A percentile compares a stretch with the other conserved stretches of the same genome.
Evolutionary conservation across 148 eudicot species (phyloP).

Genomic region (Vaccinium macrocarpon): DNA sequence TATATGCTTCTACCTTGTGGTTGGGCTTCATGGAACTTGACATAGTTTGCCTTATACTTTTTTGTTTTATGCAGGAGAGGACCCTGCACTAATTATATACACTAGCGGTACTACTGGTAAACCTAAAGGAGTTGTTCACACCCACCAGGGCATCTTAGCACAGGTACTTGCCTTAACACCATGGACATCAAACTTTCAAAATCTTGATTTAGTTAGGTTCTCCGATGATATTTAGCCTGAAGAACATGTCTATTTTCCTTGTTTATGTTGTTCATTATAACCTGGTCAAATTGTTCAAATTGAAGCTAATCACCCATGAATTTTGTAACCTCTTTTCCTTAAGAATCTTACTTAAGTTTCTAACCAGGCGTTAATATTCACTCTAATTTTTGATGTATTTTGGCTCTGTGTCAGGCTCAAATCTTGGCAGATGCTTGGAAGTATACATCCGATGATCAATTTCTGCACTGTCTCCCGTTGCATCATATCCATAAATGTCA

Average conservation of each 20-base stretch:
- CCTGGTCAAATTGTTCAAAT: conserved; percentile 8
- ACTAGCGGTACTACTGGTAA: conserved; percentile 99
- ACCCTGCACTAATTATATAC: conserved; percentile 83
- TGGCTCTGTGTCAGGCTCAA: conserved; percentile 65
- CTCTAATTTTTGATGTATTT: neutral
- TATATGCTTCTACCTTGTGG: conserved; percentile 5
- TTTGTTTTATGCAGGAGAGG: conserved; percentile 46
- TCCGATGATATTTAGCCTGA: neutral
- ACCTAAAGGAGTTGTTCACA: conserved; percentile 98
- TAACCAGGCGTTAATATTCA: neutral
- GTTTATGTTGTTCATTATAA: conserved; percentile 4
- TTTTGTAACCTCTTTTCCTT: conserved; percentile 1
- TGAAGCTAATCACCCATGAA: neutral
- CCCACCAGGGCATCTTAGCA: conserved; percentile 76
- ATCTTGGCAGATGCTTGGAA: conserved; percentile 85
- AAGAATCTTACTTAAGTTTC: neutral
- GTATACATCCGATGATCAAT: conserved; percentile 71
- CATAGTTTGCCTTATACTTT: conserved; percentile 12
- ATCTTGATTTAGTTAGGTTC: neutral
- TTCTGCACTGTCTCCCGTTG: conserved; percentile 88
- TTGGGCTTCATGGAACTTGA: neutral
- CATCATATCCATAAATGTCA: conserved; percentile 80
- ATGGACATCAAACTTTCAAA: neutral
- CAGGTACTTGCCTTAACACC: conserved; percentile 55
- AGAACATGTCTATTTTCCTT: neutral